These are phyloP conservation scores for Trypanosoma cruzi DNA, from an alignment of 208 protist species.

Conservation along the genomic window DNA sequence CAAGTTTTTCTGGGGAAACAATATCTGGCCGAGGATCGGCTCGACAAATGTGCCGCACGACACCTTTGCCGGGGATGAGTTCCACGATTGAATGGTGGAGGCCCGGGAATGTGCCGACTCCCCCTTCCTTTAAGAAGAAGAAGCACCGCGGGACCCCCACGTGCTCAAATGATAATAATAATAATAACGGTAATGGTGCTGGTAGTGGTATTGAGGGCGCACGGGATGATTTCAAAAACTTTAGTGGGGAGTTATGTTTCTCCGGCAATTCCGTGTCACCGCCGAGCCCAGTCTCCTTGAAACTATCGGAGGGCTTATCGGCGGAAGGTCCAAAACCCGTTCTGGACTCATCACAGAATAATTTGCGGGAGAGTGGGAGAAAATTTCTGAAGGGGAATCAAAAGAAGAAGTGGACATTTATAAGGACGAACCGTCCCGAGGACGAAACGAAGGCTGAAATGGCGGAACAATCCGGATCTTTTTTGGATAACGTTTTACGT, in stretches of 20 bases:
- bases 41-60: not conserved
- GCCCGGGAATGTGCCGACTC: not conserved
- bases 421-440: not conserved
- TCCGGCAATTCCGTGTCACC: not conserved
- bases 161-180: not conserved
- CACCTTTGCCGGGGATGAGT: not conserved
- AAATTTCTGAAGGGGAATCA: not conserved
- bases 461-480: not conserved
- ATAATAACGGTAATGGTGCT: not conserved
- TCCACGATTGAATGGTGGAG: not conserved
- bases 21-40: not conserved
- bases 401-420: not conserved
- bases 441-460: not conserved
- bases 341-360: not conserved
- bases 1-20: not conserved
- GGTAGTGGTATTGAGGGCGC: not conserved
- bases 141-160: not conserved
- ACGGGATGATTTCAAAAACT: not conserved
- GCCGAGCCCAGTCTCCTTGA: not conserved
- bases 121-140: not conserved
- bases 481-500: constrained; percentile 17
- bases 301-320: not conserved
- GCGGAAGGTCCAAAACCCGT: not conserved
- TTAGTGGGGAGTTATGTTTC: not conserved
- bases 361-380: not conserved